Conservation (phyloP, 305 asterid genomes). For the Fraxinus latifolia region DNA sequence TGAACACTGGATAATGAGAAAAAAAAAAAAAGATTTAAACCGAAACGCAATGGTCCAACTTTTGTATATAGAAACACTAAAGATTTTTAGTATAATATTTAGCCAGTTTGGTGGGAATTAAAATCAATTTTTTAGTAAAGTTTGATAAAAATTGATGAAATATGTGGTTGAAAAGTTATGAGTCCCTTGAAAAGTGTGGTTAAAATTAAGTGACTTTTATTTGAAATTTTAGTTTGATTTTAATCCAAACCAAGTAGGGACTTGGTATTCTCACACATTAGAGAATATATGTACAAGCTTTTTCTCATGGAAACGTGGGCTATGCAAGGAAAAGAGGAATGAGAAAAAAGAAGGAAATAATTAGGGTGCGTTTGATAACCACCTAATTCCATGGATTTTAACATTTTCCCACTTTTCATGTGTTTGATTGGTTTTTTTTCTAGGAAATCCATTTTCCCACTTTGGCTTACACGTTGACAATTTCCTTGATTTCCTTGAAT, state of each 20-base stretch:
- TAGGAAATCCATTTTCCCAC: no score
- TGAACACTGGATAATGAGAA: background rate
- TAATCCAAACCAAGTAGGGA: background rate
- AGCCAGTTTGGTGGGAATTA: background rate
- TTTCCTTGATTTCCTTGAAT: no score
- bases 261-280: background rate
- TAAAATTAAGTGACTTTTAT: background rate
- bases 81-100: no score
- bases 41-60: background rate
- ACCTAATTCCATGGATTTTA: no score
- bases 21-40: background rate
- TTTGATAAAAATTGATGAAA: background rate
- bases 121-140: background rate
- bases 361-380: no score
- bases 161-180: background rate
- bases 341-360: background rate
- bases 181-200: background rate
- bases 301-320: background rate
- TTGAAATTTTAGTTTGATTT: no score
- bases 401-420: no score
- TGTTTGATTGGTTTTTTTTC: no score
- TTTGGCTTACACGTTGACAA: no score
- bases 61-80: background rate
- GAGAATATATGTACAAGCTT: background rate
- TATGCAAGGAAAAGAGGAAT: background rate